Base-by-base conservation (phyloP, 352 stramenopile genomes). In the Pythium sp. region DNA sequence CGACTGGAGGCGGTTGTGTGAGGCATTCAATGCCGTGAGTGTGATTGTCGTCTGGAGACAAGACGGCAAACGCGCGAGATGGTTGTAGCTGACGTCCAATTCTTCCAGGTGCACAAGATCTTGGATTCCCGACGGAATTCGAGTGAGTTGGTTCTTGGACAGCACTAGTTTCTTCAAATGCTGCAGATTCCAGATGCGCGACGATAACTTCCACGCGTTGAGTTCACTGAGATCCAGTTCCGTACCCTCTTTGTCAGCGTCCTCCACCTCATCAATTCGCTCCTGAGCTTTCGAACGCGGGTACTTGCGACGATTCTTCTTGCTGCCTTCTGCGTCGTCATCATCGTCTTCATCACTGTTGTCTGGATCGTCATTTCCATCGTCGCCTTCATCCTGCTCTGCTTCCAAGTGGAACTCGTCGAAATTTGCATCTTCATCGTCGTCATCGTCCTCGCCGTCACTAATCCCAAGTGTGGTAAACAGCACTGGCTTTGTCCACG, bases 161-260 rank as follows among this genome's bases (percentile, higher is more conserved):
- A 93, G 67, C 5, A 77, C 66, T 9, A 93, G 72, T 7, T 55
- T 73, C 20, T 68, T 65, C 9, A 93, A 58, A 36, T 70, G 65
- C 60, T 75, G 67, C n/a, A 93, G 62, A 58, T 90, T 91, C 86
- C 86, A 93, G 32, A 93, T 82, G 1, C 83, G 83, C 51, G 78
- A 81, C 51, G 86, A 89, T 22, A 93, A 38, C 30, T 76, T 80
- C 71, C 75, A 81, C 5, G 74, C 79, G n/a, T 83, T 64, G 0
- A 93, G 59, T 0, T 67, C 65, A n/a, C 80, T 87, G 65, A 93
- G 36, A 51, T 92, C 74, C 12, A 93, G 72, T 24, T 60, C 11
- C 8, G 65, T 62, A 8, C 59, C 66, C 14, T 73, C 32, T 20
- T 73, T 67, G 0, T 22, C 70, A 2, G 55, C 58, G 57, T 91